These are phyloP conservation scores for Solanum etuberosum DNA, from an alignment of 257 asterid genomes.

Conservation along the genomic window DNA sequence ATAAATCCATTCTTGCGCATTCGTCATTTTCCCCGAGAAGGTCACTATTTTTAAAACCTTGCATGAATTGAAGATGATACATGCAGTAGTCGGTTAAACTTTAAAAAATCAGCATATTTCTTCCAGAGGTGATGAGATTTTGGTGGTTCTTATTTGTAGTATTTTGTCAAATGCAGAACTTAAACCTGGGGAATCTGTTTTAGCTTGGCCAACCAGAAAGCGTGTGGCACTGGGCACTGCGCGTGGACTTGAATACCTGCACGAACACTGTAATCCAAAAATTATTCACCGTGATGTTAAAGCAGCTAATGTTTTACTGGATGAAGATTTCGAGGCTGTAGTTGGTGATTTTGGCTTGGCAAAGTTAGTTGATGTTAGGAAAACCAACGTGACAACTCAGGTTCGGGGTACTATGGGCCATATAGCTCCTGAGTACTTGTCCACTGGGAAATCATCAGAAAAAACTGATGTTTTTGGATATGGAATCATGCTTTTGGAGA, in stretches of 20 bases:
- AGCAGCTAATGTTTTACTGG: conserved; percentile 95
- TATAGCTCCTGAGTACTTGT: conserved; percentile 93
- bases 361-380: conserved; percentile 77
- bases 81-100: background rate
- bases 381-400: conserved; percentile 92
- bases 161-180: conserved; percentile 37
- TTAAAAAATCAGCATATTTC: background rate
- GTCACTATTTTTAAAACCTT: background rate
- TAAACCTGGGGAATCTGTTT: conserved; percentile 69
- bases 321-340: conserved; percentile 87
- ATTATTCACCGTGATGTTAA: conserved; percentile 94
- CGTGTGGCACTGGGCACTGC: conserved; percentile 87
- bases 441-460: conserved; percentile 94
- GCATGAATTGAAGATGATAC: background rate
- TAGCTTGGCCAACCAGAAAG: conserved; percentile 83
- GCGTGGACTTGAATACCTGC: conserved; percentile 89
- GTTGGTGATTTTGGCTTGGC: conserved; percentile 99
- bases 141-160: background rate
- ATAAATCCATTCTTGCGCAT: background rate
- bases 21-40: background rate
- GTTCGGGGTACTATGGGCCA: conserved; percentile 99
- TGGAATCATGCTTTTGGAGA: conserved; percentile 91
- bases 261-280: conserved; percentile 92
- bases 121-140: background rate
- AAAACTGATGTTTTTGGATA: conserved; percentile 93